A percentile compares a stretch with the other conserved stretches of the same genome.
Conservation (phyloP, 163 green algal species). For the Chlamydomonas reinhardtii region DNA sequence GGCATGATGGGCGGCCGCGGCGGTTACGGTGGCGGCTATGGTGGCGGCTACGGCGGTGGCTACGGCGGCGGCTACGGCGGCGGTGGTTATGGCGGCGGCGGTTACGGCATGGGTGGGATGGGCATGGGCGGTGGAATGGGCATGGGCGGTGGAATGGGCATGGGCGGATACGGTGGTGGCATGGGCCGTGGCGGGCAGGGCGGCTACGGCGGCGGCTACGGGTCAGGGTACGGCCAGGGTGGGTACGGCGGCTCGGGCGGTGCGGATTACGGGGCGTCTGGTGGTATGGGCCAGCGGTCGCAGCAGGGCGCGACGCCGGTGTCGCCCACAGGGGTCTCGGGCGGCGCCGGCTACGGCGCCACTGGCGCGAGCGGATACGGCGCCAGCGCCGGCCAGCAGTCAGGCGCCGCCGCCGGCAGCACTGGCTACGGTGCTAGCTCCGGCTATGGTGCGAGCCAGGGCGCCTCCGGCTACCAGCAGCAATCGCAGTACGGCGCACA, state of each 20-base stretch:
- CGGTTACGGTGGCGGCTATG: background rate
- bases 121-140: slow-evolving; percentile 20
- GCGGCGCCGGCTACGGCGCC: background rate
- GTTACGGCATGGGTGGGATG: slow-evolving; percentile 4
- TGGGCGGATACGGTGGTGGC: slow-evolving; percentile 21
- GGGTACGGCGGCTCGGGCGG: background rate
- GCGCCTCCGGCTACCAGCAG: background rate
- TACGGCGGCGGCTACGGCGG: slow-evolving; percentile 14
- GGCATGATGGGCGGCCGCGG: slow-evolving; percentile 18
- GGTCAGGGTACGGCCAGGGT: background rate
- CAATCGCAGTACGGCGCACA: slow-evolving; percentile 11
- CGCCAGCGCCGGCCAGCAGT: background rate
- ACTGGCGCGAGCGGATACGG: background rate
- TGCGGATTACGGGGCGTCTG: background rate
- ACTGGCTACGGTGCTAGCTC: background rate
- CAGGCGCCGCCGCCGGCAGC: background rate
- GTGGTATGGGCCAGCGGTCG: background rate
- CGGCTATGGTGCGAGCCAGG: slow-evolving; percentile 13
- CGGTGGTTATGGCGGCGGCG: background rate
- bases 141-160: slow-evolving; percentile 9
- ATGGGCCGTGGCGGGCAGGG: background rate
- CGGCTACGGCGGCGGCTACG: slow-evolving; percentile 5
- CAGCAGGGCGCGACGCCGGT: background rate
- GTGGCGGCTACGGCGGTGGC: background rate
- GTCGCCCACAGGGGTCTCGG: background rate